Base-by-base conservation (phyloP, 495 filamentous ascomycete genomes). In the Pyrenopolyporus hunteri region DNA sequence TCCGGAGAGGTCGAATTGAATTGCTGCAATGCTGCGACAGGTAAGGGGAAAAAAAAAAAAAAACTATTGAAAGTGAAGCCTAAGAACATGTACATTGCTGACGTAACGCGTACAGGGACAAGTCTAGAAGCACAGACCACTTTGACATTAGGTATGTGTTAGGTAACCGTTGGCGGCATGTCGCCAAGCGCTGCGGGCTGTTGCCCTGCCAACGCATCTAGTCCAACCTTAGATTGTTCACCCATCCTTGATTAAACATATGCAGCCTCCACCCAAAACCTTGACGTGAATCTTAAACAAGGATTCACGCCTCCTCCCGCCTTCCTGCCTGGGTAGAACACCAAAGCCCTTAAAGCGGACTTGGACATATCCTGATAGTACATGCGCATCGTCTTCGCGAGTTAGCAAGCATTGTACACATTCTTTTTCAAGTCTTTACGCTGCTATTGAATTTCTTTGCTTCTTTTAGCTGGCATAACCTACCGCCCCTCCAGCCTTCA, bases 391-490 rank as follows among this genome's bases (percentile, higher is more conserved):
- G 9, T 4, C 10, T 14, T 43, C 23, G 16, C 23, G 13, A 45
- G 22, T 20, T 37, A 23, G 7, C 48, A 56, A 47, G 31, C 32
- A 43, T 55, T 40, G 13, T 33, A 60, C 43, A 43, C 53, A 28
- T 46, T 49, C 51, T 58, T 64, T 54, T 57, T 17, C 53, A 61
- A 48, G 17, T 16, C 40, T 44, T n/a, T 45, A 39, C 28, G 16
- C 59, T 56, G 51, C 39, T 58, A 69, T 70, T 60, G 58, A 63
- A 70, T 70, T 59, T 60, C 26, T 46, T 52, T 58, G 61, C 65
- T 53, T 20, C 43, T 32, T 26, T 36, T 44, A 43, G 8, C 28
- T 54, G 11, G 29, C 39, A 39, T 46, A n/a, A 37, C 31, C 13
- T 61, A 42, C 17, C 17, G 7, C 49, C 32, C 26, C 11, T 33